Conservation (phyloP, 345 rosid genomes). For the Kernera saxatilis region DNA sequence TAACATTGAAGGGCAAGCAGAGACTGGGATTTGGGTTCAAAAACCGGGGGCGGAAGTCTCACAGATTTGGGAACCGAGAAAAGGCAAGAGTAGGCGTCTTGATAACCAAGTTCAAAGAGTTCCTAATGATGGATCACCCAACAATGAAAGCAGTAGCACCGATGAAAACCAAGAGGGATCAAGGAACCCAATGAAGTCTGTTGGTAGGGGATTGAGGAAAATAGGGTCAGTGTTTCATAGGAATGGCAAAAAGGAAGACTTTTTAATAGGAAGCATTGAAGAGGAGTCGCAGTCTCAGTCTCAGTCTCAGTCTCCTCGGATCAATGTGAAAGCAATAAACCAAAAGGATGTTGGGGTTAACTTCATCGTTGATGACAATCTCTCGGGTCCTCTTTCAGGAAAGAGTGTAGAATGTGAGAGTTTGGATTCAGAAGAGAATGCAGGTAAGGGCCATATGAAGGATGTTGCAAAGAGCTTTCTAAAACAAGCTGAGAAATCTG, state of each 20-base stretch:
- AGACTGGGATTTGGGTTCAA: conserved; percentile 79
- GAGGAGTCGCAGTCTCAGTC: conserved; percentile 40
- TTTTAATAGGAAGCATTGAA: conserved; percentile 27
- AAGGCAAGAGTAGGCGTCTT: conserved; percentile 54
- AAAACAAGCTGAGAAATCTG: conserved; percentile 61
- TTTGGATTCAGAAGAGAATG: conserved; percentile 36
- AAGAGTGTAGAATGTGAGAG: conserved; percentile 30
- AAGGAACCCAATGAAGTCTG: conserved; percentile 26
- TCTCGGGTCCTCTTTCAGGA: conserved; percentile 25
- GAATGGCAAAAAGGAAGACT: conserved; percentile 38
- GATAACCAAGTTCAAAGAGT: conserved; percentile 43
- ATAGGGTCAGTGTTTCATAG: conserved; percentile 49
- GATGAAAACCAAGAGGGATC: conserved; percentile 49
- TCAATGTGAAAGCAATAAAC: conserved; percentile 52
- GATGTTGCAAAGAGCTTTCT: conserved; percentile 54
- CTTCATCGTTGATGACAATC: conserved; percentile 45
- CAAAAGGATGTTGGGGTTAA: conserved; percentile 44
- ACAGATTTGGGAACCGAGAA: conserved; percentile 85
- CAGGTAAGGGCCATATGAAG: conserved; percentile 46
- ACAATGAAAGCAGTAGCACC: conserved; percentile 37
- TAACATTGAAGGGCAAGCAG: conserved; percentile 56
- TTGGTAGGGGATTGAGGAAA: conserved; percentile 48
- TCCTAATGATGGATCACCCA: conserved; percentile 36
- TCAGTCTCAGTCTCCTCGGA: conserved; percentile 47
- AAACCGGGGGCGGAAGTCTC: conserved; percentile 74